phyloP scores from a whole-genome alignment of 1,139 yeast genomes.

The Hansenula lynferdii region DNA sequence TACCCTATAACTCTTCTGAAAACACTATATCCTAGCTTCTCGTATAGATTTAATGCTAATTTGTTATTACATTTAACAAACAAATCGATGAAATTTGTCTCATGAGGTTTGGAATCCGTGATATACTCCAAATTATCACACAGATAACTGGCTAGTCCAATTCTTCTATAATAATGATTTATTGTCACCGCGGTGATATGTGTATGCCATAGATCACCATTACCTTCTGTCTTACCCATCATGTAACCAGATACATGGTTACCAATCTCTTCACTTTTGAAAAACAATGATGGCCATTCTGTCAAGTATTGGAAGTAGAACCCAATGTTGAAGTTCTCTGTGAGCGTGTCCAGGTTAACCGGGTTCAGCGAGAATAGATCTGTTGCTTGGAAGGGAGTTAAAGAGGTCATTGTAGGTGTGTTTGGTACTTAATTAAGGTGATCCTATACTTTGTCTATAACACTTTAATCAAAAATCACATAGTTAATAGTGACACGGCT shows the following conservation, averaged over 20 bases:
- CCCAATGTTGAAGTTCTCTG: slow-evolving; percentile 83
- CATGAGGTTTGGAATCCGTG: slow-evolving; percentile 65
- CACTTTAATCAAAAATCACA: too few relatives aligned
- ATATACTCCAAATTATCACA: slow-evolving; percentile 70
- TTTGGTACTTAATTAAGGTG: neutral
- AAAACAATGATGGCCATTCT: slow-evolving; percentile 86
- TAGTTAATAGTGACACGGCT: too few relatives aligned
- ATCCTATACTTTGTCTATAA: too few relatives aligned
- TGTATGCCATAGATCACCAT: slow-evolving; percentile 83
- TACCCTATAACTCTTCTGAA: slow-evolving; percentile 89
- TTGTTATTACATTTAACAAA: slow-evolving; percentile 84
- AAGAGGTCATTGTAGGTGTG: slow-evolving; percentile 56
- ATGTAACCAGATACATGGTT: slow-evolving; percentile 60
- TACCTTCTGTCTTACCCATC: slow-evolving; percentile 98
- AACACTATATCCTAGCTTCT: slow-evolving; percentile 79
- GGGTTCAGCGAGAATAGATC: slow-evolving; percentile 71
- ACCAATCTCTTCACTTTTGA: slow-evolving; percentile 53
- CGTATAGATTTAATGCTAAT: slow-evolving; percentile 78
- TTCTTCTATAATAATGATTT: slow-evolving; percentile 72
- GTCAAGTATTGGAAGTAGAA: slow-evolving; percentile 82
- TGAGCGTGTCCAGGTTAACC: slow-evolving; percentile 79
- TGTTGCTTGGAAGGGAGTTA: slow-evolving; percentile 80
- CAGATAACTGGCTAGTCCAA: slow-evolving; percentile 77
- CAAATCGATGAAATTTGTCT: slow-evolving; percentile 81
- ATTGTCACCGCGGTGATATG: slow-evolving; percentile 97